Evolutionary conservation across 352 stramenopile genomes (phyloP).

Genomic region (Albugo laibachii): DNA sequence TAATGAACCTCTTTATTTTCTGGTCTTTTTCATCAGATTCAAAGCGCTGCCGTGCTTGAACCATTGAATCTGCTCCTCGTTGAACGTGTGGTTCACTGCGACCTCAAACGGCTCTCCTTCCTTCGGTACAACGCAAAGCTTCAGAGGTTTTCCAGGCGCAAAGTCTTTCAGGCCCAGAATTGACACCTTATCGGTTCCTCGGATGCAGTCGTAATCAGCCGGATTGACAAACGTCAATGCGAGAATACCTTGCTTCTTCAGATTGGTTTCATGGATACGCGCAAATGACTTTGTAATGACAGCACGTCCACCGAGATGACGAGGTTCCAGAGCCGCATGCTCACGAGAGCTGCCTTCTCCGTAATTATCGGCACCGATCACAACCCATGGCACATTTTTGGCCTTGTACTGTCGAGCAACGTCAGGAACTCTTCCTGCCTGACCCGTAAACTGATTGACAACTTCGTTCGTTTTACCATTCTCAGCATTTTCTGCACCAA

Average conservation of each 20-base stretch:
- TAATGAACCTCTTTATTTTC: too few species aligned
- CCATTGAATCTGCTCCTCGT: conserved; percentile 89
- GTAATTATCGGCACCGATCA: conserved; percentile 90
- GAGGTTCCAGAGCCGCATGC: conserved; percentile 82
- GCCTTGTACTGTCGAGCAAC: conserved; percentile 85
- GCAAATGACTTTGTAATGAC: conserved; percentile 89
- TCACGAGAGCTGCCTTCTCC: conserved; percentile 84
- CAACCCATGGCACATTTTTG: conserved; percentile 76
- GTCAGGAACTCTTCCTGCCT: conserved; percentile 77
- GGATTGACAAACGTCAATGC: conserved; percentile 84
- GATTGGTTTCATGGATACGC: conserved; percentile 89
- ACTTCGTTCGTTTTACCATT: conserved; percentile 85
- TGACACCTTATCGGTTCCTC: conserved; percentile 80
- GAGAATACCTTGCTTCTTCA: conserved; percentile 93
- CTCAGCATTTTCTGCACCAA: conserved; percentile 84
- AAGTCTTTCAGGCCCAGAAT: conserved; percentile 78
- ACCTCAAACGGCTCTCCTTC: conserved; percentile 65
- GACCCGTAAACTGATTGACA: conserved; percentile 77
- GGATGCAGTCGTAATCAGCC: conserved; percentile 85
- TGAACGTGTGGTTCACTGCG: conserved; percentile 88
- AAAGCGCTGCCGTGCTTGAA: conserved; percentile 87
- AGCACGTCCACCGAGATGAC: conserved; percentile 77
- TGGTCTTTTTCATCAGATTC: conserved; percentile 86
- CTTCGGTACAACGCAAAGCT: conserved; percentile 51
- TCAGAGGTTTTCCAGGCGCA: conserved; percentile 72